Percentiles rank a stretch among this genome's conserved stretches.
Conservation (phyloP, 176 grass and related monocot species). For the Metroxylon sagu region DNA sequence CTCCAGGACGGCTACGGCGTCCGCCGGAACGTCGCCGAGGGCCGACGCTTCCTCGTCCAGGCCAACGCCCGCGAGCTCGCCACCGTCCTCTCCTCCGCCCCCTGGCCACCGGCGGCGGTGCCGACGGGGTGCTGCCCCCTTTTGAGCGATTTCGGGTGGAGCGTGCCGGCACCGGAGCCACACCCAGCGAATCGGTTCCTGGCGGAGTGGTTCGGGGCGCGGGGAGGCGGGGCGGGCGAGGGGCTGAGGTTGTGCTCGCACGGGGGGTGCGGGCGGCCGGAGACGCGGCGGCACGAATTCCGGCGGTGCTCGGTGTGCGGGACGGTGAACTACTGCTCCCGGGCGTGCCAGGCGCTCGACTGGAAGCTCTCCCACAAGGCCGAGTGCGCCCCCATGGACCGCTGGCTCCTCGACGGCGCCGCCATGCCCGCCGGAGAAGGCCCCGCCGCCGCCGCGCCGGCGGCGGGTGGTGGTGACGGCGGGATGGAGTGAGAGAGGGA, state of each 20-base stretch:
- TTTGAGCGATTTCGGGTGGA: conserved; percentile 43
- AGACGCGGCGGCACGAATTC: conserved; percentile 66
- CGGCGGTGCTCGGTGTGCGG: conserved; percentile 80
- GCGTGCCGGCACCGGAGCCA: conserved; percentile 40
- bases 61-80: conserved; percentile 64
- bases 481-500: too few species aligned
- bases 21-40: conserved; percentile 39
- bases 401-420: conserved; percentile 32
- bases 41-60: conserved; percentile 48
- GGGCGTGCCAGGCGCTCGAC: conserved; percentile 81
- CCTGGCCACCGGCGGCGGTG: conserved; percentile 7
- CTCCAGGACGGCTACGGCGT: conserved; percentile 86
- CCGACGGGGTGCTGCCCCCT: conserved; percentile 19
- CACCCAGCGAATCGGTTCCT: conserved; percentile 72
- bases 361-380: conserved; percentile 61
- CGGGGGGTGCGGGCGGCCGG: not conserved
- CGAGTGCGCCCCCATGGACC: conserved; percentile 49
- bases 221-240: conserved; percentile 4
- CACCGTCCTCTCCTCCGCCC: conserved; percentile 16
- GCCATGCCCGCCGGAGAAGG: not conserved
- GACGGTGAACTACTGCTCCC: conserved; percentile 86
- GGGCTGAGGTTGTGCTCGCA: not conserved
- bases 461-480: too few species aligned
- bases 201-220: conserved; percentile 45
- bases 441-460: too few species aligned